Evolutionary conservation across 805 yeast species (phyloP), one percentile per base, ranked within the genome.

Genomic region (Yarrowia sp.): DNA sequence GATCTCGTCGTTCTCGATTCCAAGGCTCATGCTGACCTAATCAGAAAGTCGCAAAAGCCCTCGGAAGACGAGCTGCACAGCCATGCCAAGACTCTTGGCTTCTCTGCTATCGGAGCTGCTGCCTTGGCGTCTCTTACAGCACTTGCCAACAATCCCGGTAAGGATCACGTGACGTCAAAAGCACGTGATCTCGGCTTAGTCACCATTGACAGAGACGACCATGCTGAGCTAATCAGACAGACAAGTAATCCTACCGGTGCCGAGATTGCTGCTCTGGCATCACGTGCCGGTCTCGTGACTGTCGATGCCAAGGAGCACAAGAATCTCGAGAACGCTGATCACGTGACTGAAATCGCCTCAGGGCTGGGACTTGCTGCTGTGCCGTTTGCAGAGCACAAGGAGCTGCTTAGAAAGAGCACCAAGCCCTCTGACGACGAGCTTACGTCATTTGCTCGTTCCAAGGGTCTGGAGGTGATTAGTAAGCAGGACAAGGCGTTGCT

Each of bases 151-250:
- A 58, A 33, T 28, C 64, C 64, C 18, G 22, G 51, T 1, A 6
- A 17, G 3, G 64, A 58, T n/a, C 51, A 43, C 35, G 42, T 70
- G 14, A 55, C 55, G 1, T 57, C 63, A 4, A 68, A 67, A 55
- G 74, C 73, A 6, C 65, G 60, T 1, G 66, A 51, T 0, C 65
- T 68, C 35, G 76, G 74, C 11, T 72, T 74, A n/a, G 72, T 70
- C 13, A 66, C 76, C 8, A 18, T 79, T 13, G 65, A 77, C 3
- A 68, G 72, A 31, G 77, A 72, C 14, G 79, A 78, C 45, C 67
- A 68, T 39, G 48, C 66, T 9, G 69, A 66, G 44, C 67, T 70
- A 8, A 31, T 48, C 14, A 45, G 65, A 2, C 44, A 61, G 38
- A 65, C 70, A 2, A 18, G 60, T 9, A 41, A 60, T 36, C 69